phyloP scores from a whole-genome alignment of 345 rosid species.

The Linum trigynum region DNA sequence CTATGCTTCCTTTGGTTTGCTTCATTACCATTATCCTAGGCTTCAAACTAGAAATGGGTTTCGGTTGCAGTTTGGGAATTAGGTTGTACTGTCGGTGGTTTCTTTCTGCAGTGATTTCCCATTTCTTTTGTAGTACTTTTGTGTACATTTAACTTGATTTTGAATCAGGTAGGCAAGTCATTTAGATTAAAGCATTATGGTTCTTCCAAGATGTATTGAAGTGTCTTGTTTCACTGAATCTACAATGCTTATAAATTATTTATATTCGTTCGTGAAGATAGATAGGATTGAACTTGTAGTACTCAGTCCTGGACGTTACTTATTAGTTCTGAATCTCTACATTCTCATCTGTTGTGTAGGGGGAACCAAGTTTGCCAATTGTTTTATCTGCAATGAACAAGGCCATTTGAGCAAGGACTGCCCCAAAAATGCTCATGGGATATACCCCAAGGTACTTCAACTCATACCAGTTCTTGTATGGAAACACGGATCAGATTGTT shows the following conservation, averaged over 20 bases:
- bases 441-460: slow-evolving; percentile 76
- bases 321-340: not conserved
- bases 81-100: not conserved
- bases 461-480: slow-evolving; percentile 4
- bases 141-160: not conserved
- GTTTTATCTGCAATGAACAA: slow-evolving; percentile 70
- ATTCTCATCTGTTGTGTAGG: slow-evolving; percentile 32
- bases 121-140: not conserved
- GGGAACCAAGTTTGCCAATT: slow-evolving; percentile 78
- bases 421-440: slow-evolving; percentile 70
- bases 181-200: not conserved
- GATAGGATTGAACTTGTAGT: not conserved
- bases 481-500: not conserved
- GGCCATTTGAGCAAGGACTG: slow-evolving; percentile 94
- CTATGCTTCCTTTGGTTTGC: not conserved
- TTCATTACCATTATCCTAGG: too few species aligned
- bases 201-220: not conserved
- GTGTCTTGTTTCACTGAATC: not conserved
- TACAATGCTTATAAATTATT: too few species aligned
- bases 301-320: not conserved
- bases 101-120: not conserved
- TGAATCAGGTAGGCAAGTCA: not conserved
- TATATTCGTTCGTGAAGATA: too few species aligned
- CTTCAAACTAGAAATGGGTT: not conserved
- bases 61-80: not conserved